Percentiles rank a stretch among this genome's conserved stretches.
Evolutionary conservation across 805 yeast genomes (phyloP).

Genomic region (Debaryomyces tyrocola): DNA sequence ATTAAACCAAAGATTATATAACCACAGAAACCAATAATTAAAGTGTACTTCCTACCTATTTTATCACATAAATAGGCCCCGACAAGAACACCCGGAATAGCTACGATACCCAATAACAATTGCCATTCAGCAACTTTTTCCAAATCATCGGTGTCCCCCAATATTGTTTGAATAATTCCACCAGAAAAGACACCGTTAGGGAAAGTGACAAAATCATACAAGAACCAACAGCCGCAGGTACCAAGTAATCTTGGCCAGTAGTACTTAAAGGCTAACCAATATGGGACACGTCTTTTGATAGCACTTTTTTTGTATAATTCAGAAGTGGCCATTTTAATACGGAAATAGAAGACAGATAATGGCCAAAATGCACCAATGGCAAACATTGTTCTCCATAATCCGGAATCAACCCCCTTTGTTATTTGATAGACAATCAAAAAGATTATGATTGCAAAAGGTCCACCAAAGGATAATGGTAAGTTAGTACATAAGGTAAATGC

Average conservation of each 20-base stretch:
- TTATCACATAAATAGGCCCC: slow-evolving; percentile 67
- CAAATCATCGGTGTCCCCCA: slow-evolving; percentile 39
- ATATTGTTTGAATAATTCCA: slow-evolving; percentile 53
- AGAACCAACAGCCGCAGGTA: slow-evolving; percentile 74
- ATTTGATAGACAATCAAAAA: slow-evolving; percentile 69
- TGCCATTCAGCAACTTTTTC: slow-evolving; percentile 72
- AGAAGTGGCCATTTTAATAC: slow-evolving; percentile 68
- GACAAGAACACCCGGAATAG: slow-evolving; percentile 70
- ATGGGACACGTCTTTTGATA: slow-evolving; percentile 53
- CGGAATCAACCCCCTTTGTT: slow-evolving; percentile 45
- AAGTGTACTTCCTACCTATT: slow-evolving; percentile 70
- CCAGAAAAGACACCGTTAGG: slow-evolving; percentile 74
- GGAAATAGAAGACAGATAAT: slow-evolving; percentile 65
- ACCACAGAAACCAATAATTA: slow-evolving; percentile 70
- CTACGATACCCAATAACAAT: slow-evolving; percentile 59
- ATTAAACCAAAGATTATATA: slow-evolving; percentile 71
- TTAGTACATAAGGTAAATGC: slow-evolving; percentile 67
- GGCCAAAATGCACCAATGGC: slow-evolving; percentile 72
- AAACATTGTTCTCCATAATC: slow-evolving; percentile 70
- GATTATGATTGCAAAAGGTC: slow-evolving; percentile 70
- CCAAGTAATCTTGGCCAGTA: slow-evolving; percentile 72
- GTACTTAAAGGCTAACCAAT: slow-evolving; percentile 57
- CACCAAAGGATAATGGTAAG: slow-evolving; percentile 72
- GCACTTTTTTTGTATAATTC: slow-evolving; percentile 64
- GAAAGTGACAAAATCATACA: slow-evolving; percentile 78